Conservation (phyloP, 129 eudicot species). For the Solidago caesia region DNA sequence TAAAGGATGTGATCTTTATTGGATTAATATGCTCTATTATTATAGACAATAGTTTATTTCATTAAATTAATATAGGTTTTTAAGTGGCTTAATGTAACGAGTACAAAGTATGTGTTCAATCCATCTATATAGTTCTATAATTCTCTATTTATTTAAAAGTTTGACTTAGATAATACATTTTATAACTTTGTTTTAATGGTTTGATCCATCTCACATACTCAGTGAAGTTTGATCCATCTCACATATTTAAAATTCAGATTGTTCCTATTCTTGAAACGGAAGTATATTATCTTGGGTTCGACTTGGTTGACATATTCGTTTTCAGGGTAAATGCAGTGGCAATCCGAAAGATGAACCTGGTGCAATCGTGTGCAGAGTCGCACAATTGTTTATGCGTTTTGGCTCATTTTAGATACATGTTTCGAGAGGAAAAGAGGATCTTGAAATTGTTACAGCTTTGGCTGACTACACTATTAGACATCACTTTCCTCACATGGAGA, state of each 20-base stretch:
- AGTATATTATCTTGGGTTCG: not conserved
- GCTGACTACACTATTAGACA: constrained; percentile 92
- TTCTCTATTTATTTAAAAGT: too few relatives aligned
- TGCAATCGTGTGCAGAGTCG: constrained; percentile 97
- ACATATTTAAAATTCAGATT: not conserved
- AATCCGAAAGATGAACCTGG: constrained; percentile 99
- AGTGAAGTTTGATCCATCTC: too few relatives aligned
- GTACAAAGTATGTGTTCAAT: too few relatives aligned
- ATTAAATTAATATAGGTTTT: too few relatives aligned
- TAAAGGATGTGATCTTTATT: too few relatives aligned
- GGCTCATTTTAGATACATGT: constrained; percentile 94
- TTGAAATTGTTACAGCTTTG: constrained; percentile 64
- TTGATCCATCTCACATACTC: too few relatives aligned
- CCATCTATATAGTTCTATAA: too few relatives aligned
- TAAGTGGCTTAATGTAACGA: too few relatives aligned
- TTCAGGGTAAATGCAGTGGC: constrained; percentile 60
- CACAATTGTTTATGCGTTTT: constrained; percentile 89
- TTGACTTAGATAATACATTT: too few relatives aligned
- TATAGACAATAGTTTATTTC: too few relatives aligned
- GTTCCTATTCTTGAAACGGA: not conserved
- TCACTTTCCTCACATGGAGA: constrained; percentile 94
- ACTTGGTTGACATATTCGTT: not conserved
- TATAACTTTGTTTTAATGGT: too few relatives aligned
- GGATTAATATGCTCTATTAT: too few relatives aligned
- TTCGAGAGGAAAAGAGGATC: constrained; percentile 80